Base-by-base conservation (phyloP, 768 basidiomycete species). In the Tephrocybe sp. region DNA sequence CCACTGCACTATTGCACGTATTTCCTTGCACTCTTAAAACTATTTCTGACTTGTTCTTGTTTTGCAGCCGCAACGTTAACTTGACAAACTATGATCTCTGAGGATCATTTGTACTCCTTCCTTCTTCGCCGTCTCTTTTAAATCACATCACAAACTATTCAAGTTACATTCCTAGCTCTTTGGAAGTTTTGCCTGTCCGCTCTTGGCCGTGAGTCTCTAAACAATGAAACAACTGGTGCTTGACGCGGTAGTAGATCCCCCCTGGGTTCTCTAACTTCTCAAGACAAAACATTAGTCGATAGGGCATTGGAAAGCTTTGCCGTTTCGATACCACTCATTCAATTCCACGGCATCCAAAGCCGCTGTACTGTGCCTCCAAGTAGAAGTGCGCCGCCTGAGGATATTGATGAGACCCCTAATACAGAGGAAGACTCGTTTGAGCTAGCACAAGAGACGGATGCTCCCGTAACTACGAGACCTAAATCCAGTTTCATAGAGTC, bases 241-340 rank as follows among this genome's bases (percentile, higher is more conserved):
- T 18, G 19, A 16, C 12, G 18, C 44, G 5, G 2, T 19, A 24
- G n/a, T 15, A 52, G 50, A 34, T 45, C 46, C 12, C 50, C 50
- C 9, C 16, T 46, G 16, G 50, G 50, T 12, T 45, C 43, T 7
- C 19, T 18, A 25, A 15, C 21, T 16, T 2, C 13, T n/a, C 32
- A 35, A 8, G 25, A 47, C 4, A 52, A 47, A 11, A 37, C 40
- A 4, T 18, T 52, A 4, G 39, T 24, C 8, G 51, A 52, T 16
- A 21, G 37, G 18, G 45, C 32, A 8, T n/a, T 52, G 19, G 51
- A 52, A 32, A 52, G 51, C 27, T 69, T 67, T 40, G 62, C 64
- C 1, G 60, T 66, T n/a, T 59, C 64, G 5, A 53, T 65, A 2
- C 68, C 68, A 1, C 62, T 71, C 5, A 37, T 71, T 12, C 53